Percentiles rank a stretch among this genome's conserved stretches.
phyloP scores from a whole-genome alignment of 805 yeast genomes.

The Cyberlindnera lachancei region DNA sequence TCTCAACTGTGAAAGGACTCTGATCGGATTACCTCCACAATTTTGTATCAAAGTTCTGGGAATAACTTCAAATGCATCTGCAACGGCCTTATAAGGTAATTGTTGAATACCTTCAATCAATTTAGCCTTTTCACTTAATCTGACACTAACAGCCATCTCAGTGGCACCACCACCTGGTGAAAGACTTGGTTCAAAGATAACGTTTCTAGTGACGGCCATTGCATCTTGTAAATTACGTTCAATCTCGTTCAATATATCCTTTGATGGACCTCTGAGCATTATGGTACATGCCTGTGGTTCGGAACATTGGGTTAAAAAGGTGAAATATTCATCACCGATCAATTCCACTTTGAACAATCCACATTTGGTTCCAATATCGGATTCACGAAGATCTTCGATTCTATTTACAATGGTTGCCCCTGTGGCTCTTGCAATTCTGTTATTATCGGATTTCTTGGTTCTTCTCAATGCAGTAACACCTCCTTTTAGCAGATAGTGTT shows the following conservation, averaged over 20 bases:
- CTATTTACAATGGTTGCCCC: constrained; percentile 97
- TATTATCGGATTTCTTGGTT: constrained; percentile 91
- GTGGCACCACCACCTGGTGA: constrained; percentile 99
- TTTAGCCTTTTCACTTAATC: constrained; percentile 83
- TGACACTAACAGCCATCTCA: constrained; percentile 95
- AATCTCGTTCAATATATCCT: constrained; percentile 91
- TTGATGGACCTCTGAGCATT: constrained; percentile 90
- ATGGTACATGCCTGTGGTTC: constrained; percentile 93
- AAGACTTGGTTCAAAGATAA: constrained; percentile 86
- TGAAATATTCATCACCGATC: constrained; percentile 95
- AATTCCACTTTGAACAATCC: constrained; percentile 88
- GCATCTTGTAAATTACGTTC: constrained; percentile 98
- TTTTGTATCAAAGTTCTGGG: constrained; percentile 97
- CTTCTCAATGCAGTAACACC: constrained; percentile 91
- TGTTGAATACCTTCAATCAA: constrained; percentile 90
- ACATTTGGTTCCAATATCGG: constrained; percentile 84
- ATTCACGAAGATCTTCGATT: constrained; percentile 86
- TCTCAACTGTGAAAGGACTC: constrained; percentile 81
- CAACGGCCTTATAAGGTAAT: constrained; percentile 98
- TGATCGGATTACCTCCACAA: constrained; percentile 95
- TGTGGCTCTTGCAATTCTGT: constrained; percentile 93
- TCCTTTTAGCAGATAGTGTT: constrained; percentile 89
- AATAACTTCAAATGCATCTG: constrained; percentile 97
- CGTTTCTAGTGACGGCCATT: constrained; percentile 95
- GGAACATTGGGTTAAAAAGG: constrained; percentile 72